Conservation (phyloP, 352 stramenopile genomes). For the Pythium chondricola region DNA sequence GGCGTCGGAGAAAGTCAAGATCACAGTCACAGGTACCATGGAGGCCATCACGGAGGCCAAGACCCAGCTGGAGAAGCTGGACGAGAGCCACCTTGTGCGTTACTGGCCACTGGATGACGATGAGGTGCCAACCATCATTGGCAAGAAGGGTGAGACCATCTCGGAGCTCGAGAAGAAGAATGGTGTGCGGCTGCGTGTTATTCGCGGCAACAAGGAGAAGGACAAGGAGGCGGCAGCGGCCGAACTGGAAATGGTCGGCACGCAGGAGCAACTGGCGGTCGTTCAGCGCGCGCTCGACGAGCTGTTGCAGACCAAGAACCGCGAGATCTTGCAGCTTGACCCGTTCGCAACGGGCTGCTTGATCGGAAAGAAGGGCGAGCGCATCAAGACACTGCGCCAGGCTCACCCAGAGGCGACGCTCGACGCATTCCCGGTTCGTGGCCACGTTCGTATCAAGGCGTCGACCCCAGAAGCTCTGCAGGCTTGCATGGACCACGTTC, state of each 20-base stretch:
- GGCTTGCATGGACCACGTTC: conserved; percentile 49
- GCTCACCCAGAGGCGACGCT: conserved; percentile 55
- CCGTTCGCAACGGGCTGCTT: conserved; percentile 62
- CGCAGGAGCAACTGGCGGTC: conserved; percentile 46
- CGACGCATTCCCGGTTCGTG: conserved; percentile 64
- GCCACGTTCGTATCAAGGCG: conserved; percentile 69
- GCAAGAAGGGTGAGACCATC: conserved; percentile 77
- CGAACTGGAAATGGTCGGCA: conserved; percentile 75
- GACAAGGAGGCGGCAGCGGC: conserved; percentile 15
- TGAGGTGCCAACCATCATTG: conserved; percentile 70
- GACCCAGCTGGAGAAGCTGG: conserved; percentile 45
- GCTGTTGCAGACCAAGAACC: conserved; percentile 71
- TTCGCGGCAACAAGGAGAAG: conserved; percentile 23
- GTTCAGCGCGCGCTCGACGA: conserved; percentile 46
- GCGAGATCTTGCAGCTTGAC: conserved; percentile 69
- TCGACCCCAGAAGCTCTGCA: conserved; percentile 45
- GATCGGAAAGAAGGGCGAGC: conserved; percentile 78
- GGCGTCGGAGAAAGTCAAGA: conserved; percentile 48
- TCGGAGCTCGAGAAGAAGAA: conserved; percentile 57
- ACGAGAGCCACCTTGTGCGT: conserved; percentile 52
- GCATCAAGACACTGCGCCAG: conserved; percentile 63
- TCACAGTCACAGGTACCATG: conserved; percentile 50
- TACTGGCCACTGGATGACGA: conserved; percentile 70
- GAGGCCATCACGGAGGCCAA: conserved; percentile 62
- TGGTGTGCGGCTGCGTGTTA: conserved; percentile 51